Evolutionary conservation across 1,284 basidiomycete genomes (phyloP), one percentile per base, ranked within the genome.

Genomic region (Vanrija sp.): DNA sequence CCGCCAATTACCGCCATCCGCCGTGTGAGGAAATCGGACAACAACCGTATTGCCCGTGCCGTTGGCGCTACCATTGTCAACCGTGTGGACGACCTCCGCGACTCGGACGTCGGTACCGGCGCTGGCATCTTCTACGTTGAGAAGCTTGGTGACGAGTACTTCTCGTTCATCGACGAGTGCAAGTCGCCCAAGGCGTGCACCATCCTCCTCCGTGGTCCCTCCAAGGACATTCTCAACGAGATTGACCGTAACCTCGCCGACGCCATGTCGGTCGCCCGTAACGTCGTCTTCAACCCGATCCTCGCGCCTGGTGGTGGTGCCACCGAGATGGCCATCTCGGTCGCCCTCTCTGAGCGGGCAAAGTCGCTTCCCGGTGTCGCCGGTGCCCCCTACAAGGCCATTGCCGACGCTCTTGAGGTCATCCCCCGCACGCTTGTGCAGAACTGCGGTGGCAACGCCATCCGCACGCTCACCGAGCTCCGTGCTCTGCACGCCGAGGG

Each of bases 121-220:
- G 98, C 95, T 69, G 95, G 96, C 10, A 81, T 96, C 6, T 98
- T 98, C 83, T 81, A 96, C 76, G 86, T 98, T 59, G 92, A 97
- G 75, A 98, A 98, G 78, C 87, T 98, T 19, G 95, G 95, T 26
- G 95, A 98, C 77, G 95, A 98, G 87, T 96, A 98, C 81, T 98
- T 97, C 74, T 89, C 94, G 43, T 98, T 97, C 85, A 82, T 98
- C 54, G 91, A 90, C 38, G 85, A 92, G 73, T 98, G 96, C 81
- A 80, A 81, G 46, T 82, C 84, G n/a, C 95, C 95, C 28, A 97
- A 97, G 79, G 95, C 96, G 3, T 98, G 95, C 82, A 98, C 95
- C 9, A 94, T 98, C 76, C 84, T 98, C 50, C 87, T 98, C n/a
- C 91, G 95, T 43, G 95, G 95, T 1, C 95, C 95, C 0, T 95